phyloP scores from a whole-genome alignment of 129 eudicot species.

The Solidago caesia region DNA sequence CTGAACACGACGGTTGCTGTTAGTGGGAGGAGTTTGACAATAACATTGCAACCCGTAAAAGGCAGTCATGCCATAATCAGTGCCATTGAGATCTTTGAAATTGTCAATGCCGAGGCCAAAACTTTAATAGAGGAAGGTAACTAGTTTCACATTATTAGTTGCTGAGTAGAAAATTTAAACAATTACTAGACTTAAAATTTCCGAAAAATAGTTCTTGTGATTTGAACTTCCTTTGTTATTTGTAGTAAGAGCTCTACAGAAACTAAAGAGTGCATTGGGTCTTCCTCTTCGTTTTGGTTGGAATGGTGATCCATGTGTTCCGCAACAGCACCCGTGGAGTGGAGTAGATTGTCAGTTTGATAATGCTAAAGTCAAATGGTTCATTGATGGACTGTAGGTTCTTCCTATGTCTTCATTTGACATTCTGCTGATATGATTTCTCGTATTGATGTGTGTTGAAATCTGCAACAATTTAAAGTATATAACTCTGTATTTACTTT shows the following conservation, averaged over 20 bases:
- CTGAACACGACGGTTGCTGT: slow-evolving; percentile 72
- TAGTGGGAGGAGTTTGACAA: slow-evolving; percentile 83
- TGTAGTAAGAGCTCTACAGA: slow-evolving; percentile 80
- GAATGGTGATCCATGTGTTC: slow-evolving; percentile 99
- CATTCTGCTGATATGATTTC: background rate
- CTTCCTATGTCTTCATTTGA: slow-evolving; percentile 15
- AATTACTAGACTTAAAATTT: background rate
- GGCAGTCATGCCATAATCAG: slow-evolving; percentile 64
- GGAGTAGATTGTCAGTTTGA: slow-evolving; percentile 95
- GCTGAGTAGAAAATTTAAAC: background rate
- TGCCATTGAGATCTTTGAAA: slow-evolving; percentile 85
- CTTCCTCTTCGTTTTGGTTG: slow-evolving; percentile 98
- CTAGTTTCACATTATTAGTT: background rate
- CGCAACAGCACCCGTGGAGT: slow-evolving; percentile 98
- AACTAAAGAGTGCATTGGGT: slow-evolving; percentile 64
- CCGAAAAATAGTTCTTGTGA: slow-evolving; percentile 7
- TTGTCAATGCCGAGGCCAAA: slow-evolving; percentile 73
- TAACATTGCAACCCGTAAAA: slow-evolving; percentile 54
- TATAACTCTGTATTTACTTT: slow-evolving; percentile 11
- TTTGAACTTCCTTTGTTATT: slow-evolving; percentile 1
- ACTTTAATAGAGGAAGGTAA: slow-evolving; percentile 80
- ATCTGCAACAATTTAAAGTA: background rate
- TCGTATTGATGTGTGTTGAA: slow-evolving; percentile 6
- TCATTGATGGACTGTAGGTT: slow-evolving; percentile 96
- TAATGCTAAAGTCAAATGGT: slow-evolving; percentile 61